phyloP scores from a whole-genome alignment of 257 asterid genomes.

The Asclepias syriaca region DNA sequence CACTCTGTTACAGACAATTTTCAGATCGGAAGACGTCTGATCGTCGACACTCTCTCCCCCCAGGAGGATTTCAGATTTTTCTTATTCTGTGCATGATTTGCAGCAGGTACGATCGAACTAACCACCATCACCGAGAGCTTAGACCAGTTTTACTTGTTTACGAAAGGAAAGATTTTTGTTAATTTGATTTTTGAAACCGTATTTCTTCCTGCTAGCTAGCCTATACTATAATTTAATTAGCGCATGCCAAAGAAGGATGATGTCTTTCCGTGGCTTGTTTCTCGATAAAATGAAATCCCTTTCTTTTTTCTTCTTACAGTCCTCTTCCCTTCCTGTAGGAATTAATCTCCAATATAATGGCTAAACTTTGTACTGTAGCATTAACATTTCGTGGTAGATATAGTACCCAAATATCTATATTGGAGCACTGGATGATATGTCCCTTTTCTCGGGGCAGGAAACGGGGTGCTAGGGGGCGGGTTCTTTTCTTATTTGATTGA shows the following conservation, averaged over 20 bases:
- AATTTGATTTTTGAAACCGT: not conserved
- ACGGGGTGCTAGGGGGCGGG: not conserved
- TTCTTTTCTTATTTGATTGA: not conserved
- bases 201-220: not conserved
- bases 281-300: not conserved
- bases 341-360: not conserved
- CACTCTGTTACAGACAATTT: not conserved
- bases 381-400: too few species aligned
- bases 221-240: not conserved
- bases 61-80: not conserved
- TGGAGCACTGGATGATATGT: not conserved
- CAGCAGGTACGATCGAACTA: not conserved
- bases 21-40: not conserved
- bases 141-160: not conserved
- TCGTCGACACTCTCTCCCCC: not conserved
- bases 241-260: not conserved
- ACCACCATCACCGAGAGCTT: not conserved
- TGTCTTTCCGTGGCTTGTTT: not conserved
- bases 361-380: not conserved
- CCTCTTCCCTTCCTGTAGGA: not conserved
- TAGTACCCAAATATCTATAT: not conserved
- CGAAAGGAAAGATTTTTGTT: not conserved
- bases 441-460: too few species aligned
- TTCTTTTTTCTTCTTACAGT: not conserved
- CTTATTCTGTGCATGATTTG: not conserved